Conservation (phyloP, 2,329 filamentous ascomycete species). For the Diaporthe vaccinii region DNA sequence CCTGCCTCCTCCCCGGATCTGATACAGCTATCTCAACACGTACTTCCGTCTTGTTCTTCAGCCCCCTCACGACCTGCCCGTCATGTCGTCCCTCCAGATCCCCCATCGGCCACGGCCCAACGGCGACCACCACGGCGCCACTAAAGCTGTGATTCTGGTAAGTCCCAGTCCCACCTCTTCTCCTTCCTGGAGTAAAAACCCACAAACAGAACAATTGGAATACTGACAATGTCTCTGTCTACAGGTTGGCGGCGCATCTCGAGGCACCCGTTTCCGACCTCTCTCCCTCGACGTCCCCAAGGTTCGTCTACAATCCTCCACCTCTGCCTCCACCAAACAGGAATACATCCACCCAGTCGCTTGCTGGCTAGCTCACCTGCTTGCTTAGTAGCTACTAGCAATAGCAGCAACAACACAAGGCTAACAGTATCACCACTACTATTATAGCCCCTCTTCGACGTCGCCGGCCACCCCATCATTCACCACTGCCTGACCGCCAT, state of each 20-base stretch:
- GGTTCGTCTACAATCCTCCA: constrained; percentile 63
- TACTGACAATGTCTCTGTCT: constrained; percentile 43
- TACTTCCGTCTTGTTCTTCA: neutral
- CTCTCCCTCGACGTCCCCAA: constrained; percentile 96
- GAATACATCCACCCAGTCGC: neutral
- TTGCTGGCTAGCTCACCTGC: neutral
- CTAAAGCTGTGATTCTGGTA: constrained; percentile 96
- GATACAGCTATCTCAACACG: neutral
- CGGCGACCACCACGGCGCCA: constrained; percentile 68
- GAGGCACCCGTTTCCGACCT: constrained; percentile 95
- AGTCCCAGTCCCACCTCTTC: constrained; percentile 45
- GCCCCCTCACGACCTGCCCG: constrained; percentile 36
- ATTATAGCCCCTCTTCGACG: constrained; percentile 91
- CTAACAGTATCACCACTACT: neutral
- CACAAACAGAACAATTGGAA: neutral
- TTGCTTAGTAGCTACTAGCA: neutral
- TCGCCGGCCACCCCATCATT: constrained; percentile 98
- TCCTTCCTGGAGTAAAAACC: neutral
- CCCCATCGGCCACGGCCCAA: constrained; percentile 64
- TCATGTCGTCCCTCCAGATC: constrained; percentile 72
- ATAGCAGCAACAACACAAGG: neutral
- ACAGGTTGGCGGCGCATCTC: constrained; percentile 93
- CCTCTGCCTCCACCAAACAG: no score
- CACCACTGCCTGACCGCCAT: constrained; percentile 96
- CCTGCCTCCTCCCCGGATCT: neutral